Evolutionary conservation across 2,329 filamentous ascomycete species (phyloP).

Genomic region (Aureobasidium sp.): DNA sequence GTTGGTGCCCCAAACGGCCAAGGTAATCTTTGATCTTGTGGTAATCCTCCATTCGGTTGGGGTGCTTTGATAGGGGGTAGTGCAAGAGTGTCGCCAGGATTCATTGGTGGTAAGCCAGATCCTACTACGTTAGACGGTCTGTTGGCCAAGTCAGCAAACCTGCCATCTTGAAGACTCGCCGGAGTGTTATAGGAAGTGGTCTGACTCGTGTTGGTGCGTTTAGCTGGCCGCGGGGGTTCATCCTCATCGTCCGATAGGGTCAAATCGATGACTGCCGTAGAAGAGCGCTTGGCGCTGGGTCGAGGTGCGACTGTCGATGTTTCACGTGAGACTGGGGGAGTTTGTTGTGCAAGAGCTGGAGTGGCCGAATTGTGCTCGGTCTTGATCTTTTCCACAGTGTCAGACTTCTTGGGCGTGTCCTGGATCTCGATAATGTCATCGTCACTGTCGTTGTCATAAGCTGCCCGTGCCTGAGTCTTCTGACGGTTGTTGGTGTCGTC

Average conservation of each 20-base stretch:
- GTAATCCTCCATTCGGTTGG: conserved; percentile 13
- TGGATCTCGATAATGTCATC: conserved; percentile 38
- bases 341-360: conserved; percentile 30
- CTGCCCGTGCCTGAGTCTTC: conserved; percentile 20
- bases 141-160: conserved; percentile 13
- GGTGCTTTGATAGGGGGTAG: conserved; percentile 17
- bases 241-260: conserved; percentile 41
- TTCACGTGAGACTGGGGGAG: conserved; percentile 39
- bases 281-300: conserved; percentile 32
- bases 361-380: conserved; percentile 26
- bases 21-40: conserved; percentile 6
- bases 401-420: conserved; percentile 20
- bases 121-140: conserved; percentile 16
- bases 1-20: conserved; percentile 7
- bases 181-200: conserved; percentile 15
- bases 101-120: conserved; percentile 10
- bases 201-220: conserved; percentile 21
- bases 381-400: conserved; percentile 30
- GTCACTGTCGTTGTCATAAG: conserved; percentile 31
- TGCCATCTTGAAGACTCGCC: conserved; percentile 14
- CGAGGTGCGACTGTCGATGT: conserved; percentile 22
- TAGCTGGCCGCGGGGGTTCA: conserved; percentile 27
- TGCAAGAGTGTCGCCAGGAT: conserved; percentile 15
- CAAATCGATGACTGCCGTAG: conserved; percentile 41
- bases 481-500: conserved; percentile 28